Evolutionary conservation across 805 yeast species (phyloP), one percentile per base, ranked within the genome.

Genomic region (Hanseniaspora singularis): DNA sequence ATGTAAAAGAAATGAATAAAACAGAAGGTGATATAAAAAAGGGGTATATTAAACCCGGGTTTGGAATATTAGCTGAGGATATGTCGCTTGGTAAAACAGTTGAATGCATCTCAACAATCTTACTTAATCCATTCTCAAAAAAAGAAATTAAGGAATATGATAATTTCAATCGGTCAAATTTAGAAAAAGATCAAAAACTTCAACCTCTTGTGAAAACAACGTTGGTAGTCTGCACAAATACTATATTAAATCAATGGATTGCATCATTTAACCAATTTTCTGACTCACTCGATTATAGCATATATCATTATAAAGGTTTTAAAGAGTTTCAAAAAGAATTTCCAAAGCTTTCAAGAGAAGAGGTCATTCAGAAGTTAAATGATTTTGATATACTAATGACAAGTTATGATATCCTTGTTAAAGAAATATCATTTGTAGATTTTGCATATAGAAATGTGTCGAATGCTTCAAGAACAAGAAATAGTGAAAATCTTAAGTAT

Each of bases 51-150:
- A 30, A 36, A 14, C 53, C 57, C 7, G 61, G 61, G 3, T 53
- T 71, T 42, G 96, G 94, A 0, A 64, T 92, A 7, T 61, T 92
- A 28, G 81, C 92, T 1, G 98, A 89, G 56, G 98, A 92, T 61
- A 92, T 92, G 98, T 98, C 98, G 0, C 69, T 92, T 7, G 98
- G 98, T 0, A 92, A 92, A 57, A 89, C 98, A 0, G 77, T 92
- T 3, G 98, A 92, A 59, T 68, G 87, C 12, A 67, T 84, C 2
- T 68, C 94, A 0, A 64, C 89, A 33, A 63, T 81, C 0, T 57
- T 77, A 1, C 56, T 78, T 41, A 81, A 92, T 58, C 77, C 67
- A 27, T 18, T 40, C 10, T 30, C 31, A 1, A 26, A 26, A 8
- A 26, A 26, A 63, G 96, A 14, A 68, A 71, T 0, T 3, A 12